Conservation (phyloP, 768 basidiomycete species). For the Podaxis sp. region DNA sequence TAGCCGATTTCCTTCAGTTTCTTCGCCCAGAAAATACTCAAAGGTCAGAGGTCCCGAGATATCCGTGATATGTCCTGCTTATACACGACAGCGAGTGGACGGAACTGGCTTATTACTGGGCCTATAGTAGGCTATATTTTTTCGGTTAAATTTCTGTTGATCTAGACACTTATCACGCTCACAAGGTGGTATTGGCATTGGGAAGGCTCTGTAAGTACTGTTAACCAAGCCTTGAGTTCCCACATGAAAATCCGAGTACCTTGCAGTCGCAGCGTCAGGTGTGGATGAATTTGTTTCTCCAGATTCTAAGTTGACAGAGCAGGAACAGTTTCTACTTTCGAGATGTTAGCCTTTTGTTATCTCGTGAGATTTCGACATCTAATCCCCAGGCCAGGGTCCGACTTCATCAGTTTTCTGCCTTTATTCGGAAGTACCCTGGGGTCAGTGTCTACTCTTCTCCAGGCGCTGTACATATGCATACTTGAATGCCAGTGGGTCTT, state of each 20-base stretch:
- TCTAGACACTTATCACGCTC: too few species aligned
- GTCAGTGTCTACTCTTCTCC: constrained; percentile 18
- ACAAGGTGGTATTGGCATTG: neutral
- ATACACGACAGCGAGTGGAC: constrained; percentile 32
- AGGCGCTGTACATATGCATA: neutral
- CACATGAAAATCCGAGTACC: neutral
- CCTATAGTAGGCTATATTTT: constrained; percentile 16
- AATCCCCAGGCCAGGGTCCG: constrained; percentile 30
- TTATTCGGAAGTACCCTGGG: constrained; percentile 22
- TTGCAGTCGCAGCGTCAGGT: constrained; percentile 14
- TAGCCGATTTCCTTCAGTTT: constrained; percentile 14
- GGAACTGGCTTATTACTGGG: constrained; percentile 32
- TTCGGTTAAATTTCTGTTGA: neutral
- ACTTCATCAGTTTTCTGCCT: constrained; percentile 26
- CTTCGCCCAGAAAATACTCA: constrained; percentile 19
- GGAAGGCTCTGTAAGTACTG: constrained; percentile 8
- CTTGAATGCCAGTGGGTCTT: constrained; percentile 39
- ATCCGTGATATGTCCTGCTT: neutral
- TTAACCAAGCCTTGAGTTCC: neutral
- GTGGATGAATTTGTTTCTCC: neutral
- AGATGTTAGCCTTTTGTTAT: constrained; percentile 23
- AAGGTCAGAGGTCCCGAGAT: constrained; percentile 7
- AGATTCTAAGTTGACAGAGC: neutral
- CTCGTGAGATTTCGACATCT: neutral
- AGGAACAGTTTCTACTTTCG: constrained; percentile 28